Evolutionary conservation across 306 rosid genomes (phyloP), one percentile per base, ranked within the genome.

Genomic region (Glycine latifolia): DNA sequence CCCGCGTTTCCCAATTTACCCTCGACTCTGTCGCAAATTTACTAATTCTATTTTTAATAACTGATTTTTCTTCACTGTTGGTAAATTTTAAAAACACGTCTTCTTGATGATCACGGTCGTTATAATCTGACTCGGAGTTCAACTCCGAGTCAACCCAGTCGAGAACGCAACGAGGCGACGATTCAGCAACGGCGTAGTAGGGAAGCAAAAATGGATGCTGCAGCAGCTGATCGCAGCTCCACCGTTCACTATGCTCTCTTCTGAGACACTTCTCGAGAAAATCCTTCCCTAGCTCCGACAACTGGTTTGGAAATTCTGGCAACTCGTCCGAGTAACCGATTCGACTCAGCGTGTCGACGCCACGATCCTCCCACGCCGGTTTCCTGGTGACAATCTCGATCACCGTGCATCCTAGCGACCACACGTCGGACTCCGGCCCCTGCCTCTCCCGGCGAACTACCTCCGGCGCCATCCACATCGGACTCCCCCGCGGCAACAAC

Each of bases 391-490:
- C 13, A 94, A 93, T 90, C 87, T 95, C 97, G 43, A 95, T 77
- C 59, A 95, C 77, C 80, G 99, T 95, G 83, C 99, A 95, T 2
- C 99, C 99, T 3, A 95, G 59, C 0, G 99, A 93, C 99, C 99
- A 95, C 16, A 95, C 85, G 77, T 95, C 97, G 13, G 97, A 88
- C 74, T 93, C 95, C 48, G 95, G 91, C 41, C 97, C 95, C 86
- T 91, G 97, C 48, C 76, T 85, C 70, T 91, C 91, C 81, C 89
- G 75, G 11, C 92, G 87, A 10, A 95, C 78, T 0, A 95, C 99
- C 89, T 95, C 99, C 81, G 99, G 99, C 14, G 97, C 98, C 99
- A 95, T 95, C 99, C 99, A 93, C 67, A 95, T 73, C 26, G 99
- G 99, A 14, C 97, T 95, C 17, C 99, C 99, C 5, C 99, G 92